These are phyloP conservation scores for Elsinoe necatrix DNA, from an alignment of 2,329 filamentous ascomycete species.

Conservation along the genomic window DNA sequence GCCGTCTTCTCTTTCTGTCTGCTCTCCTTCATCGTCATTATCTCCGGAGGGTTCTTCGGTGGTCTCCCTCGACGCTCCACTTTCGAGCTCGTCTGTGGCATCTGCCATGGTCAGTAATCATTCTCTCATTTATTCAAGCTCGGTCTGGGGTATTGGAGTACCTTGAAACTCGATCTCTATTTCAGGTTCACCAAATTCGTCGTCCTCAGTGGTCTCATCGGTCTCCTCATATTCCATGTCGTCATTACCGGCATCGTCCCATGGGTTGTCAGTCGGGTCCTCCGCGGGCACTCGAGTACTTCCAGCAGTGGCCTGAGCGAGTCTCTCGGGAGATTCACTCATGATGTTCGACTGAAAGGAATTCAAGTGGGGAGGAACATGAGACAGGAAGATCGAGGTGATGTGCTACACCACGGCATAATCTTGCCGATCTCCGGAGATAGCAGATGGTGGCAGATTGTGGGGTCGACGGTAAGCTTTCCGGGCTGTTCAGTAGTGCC, in stretches of 20 bases:
- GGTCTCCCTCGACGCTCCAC: constrained; percentile 34
- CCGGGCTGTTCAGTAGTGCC: not conserved
- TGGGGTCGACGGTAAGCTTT: not conserved
- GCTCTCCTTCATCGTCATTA: constrained; percentile 26
- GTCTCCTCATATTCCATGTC: constrained; percentile 45
- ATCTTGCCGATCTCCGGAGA: constrained; percentile 8
- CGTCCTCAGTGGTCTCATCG: constrained; percentile 33
- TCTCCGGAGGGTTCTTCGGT: constrained; percentile 23
- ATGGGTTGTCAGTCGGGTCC: constrained; percentile 4
- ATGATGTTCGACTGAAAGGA: not conserved
- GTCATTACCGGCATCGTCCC: constrained; percentile 33
- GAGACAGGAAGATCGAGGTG: not conserved
- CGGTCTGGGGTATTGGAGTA: constrained; percentile 17
- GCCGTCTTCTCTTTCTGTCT: constrained; percentile 29
- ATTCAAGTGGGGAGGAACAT: not conserved
- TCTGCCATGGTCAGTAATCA: constrained; percentile 31
- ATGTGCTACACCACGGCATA: not conserved
- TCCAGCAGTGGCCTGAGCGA: not conserved
- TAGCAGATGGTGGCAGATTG: constrained; percentile 8
- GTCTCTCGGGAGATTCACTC: not conserved
- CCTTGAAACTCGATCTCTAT: constrained; percentile 32
- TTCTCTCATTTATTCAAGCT: constrained; percentile 27
- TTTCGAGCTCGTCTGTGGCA: constrained; percentile 35
- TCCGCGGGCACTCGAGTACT: not conserved
- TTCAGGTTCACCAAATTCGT: constrained; percentile 30